Evolutionary conservation across 176 grass and related monocot species (phyloP).

Genomic region (Oropetium thomaeum): DNA sequence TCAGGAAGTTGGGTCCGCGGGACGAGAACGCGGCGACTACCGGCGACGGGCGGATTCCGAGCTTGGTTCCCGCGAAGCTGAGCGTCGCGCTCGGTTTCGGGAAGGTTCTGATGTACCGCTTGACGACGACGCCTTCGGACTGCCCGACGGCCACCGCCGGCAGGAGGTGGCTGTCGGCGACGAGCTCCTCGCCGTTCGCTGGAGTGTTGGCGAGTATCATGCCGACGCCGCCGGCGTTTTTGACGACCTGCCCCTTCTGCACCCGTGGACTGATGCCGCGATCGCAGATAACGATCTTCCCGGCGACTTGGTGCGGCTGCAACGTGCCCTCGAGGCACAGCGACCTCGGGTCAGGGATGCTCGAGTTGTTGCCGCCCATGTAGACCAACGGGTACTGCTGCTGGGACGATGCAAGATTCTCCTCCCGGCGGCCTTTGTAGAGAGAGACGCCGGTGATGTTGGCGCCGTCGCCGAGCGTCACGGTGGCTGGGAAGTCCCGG

Average conservation of each 20-base stretch:
- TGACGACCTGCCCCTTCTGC: constrained; percentile 96
- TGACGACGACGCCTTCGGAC: constrained; percentile 49
- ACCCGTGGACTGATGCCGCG: constrained; percentile 88
- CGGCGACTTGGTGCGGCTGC: constrained; percentile 51
- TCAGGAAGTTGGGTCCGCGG: constrained; percentile 81
- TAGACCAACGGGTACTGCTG: constrained; percentile 71
- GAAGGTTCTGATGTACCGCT: constrained; percentile 52
- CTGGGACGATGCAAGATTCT: constrained; percentile 37
- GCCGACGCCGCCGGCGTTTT: constrained; percentile 71
- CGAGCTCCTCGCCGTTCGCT: constrained; percentile 87
- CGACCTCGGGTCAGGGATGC: constrained; percentile 64
- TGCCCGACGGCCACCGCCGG: constrained; percentile 77
- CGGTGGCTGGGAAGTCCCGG: constrained; percentile 76
- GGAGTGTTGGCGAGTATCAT: constrained; percentile 82
- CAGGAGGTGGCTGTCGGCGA: constrained; percentile 95
- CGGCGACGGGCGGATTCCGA: constrained; percentile 88
- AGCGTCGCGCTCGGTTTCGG: constrained; percentile 64
- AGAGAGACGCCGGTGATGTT: constrained; percentile 86
- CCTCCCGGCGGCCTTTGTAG: constrained; percentile 63
- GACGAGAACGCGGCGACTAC: constrained; percentile 93
- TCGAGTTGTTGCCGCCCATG: constrained; percentile 68
- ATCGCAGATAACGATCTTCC: constrained; percentile 93
- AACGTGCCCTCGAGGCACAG: constrained; percentile 85
- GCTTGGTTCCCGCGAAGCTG: constrained; percentile 74
- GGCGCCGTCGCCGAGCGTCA: constrained; percentile 63